Evolutionary conservation across 1,284 basidiomycete species (phyloP).

Genomic region (Gymnopus androsaceus): DNA sequence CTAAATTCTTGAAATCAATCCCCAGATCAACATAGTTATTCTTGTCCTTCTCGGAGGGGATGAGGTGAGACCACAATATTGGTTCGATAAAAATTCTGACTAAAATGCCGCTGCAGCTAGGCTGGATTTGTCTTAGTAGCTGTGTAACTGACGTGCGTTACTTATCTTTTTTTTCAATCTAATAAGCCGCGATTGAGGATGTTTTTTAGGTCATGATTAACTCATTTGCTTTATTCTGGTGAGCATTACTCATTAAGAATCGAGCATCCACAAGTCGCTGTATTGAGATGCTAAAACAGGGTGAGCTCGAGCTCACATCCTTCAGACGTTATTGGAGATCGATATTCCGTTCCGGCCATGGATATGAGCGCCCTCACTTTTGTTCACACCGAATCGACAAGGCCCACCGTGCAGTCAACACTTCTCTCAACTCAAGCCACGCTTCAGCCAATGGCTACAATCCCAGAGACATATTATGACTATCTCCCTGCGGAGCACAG

Average conservation of each 20-base stretch:
- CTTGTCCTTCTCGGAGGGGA: conserved; percentile 9
- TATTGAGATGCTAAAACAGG: neutral
- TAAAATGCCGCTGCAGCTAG: too few relatives aligned
- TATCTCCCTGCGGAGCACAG: conserved; percentile 10
- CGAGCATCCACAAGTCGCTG: neutral
- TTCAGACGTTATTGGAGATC: conserved; percentile 2
- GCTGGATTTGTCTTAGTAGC: conserved; percentile 15
- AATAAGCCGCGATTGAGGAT: neutral
- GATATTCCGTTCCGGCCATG: conserved; percentile 9
- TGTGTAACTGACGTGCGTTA: conserved; percentile 14
- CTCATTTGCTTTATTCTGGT: conserved; percentile 8
- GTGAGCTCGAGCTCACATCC: conserved; percentile 9
- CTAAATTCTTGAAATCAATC: too few relatives aligned
- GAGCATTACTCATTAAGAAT: neutral
- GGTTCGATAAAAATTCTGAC: too few relatives aligned
- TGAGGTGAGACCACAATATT: too few relatives aligned
- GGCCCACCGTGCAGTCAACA: neutral
- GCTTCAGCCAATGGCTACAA: neutral
- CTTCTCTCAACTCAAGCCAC: neutral
- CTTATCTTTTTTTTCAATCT: neutral
- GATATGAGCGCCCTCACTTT: conserved; percentile 12
- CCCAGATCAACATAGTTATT: conserved; percentile 12
- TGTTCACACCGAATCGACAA: neutral
- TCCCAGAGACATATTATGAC: conserved; percentile 11
- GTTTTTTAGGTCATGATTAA: neutral